A percentile compares a stretch with the other conserved stretches of the same genome.
These are phyloP conservation scores for Closterium sp. DNA, from an alignment of 139 green algal genomes.

Conservation along the genomic window DNA sequence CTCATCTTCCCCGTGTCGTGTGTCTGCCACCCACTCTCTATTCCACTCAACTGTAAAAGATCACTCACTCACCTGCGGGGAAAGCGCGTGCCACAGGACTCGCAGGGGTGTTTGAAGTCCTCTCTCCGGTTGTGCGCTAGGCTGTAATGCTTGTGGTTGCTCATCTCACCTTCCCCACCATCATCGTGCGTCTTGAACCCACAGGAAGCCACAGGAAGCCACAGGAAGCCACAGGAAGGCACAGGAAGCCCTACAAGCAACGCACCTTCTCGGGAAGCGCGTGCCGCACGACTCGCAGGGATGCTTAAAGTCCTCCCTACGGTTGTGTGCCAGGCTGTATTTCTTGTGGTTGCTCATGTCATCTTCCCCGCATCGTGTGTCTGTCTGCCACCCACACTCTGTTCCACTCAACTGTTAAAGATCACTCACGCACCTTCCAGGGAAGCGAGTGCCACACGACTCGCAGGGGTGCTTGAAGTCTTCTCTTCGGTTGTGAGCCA, in stretches of 20 bases:
- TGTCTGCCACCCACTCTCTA: too few relatives aligned
- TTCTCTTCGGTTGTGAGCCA: constrained; percentile 11
- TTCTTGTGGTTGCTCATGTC: constrained; percentile 19
- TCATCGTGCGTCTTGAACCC: constrained; percentile 9
- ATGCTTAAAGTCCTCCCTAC: constrained; percentile 14
- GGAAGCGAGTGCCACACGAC: too few relatives aligned
- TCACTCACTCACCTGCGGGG: too few relatives aligned
- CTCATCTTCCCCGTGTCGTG: too few relatives aligned
- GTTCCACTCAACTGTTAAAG: too few relatives aligned
- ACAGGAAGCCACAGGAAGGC: too few relatives aligned
- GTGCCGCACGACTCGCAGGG: background rate
- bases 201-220: too few relatives aligned
- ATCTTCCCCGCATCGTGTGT: too few relatives aligned
- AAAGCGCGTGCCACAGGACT: too few relatives aligned
- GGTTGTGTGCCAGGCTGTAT: constrained; percentile 19
- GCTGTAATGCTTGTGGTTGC: constrained; percentile 22
- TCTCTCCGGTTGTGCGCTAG: constrained; percentile 8
- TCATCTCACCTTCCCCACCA: constrained; percentile 8
- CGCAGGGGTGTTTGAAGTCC: constrained; percentile 7
- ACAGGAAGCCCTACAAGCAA: too few relatives aligned
- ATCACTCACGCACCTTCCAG: background rate
- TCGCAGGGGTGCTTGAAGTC: constrained; percentile 22
- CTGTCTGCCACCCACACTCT: too few relatives aligned
- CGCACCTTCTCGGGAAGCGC: background rate
- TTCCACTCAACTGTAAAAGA: too few relatives aligned